phyloP scores from a whole-genome alignment of 2,329 filamentous ascomycete genomes.

The Apiospora pterosperma region DNA sequence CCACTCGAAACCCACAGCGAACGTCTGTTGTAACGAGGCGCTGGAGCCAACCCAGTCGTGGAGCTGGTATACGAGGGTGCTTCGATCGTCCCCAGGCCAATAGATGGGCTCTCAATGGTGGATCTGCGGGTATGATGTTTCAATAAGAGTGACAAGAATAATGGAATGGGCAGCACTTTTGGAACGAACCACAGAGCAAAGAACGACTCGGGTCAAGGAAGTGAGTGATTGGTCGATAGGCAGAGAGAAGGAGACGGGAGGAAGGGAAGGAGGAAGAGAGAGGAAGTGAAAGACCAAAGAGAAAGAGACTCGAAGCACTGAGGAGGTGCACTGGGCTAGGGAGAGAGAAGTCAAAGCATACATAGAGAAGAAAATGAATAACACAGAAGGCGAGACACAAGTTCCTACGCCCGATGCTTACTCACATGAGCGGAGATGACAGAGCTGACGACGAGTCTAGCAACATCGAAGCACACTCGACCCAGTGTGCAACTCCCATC shows the following conservation, averaged over 20 bases:
- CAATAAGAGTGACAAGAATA: neutral
- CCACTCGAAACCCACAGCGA: neutral
- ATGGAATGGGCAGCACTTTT: neutral
- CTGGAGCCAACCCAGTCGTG: neutral
- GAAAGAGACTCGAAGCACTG: neutral
- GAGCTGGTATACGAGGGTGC: neutral
- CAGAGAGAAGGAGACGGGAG: neutral
- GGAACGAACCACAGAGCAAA: neutral
- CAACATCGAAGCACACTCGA: neutral
- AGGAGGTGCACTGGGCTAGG: neutral
- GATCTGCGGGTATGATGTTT: neutral
- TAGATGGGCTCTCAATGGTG: neutral
- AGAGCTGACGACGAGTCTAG: neutral
- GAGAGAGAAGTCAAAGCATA: neutral
- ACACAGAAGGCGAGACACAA: neutral
- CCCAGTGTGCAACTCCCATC: neutral
- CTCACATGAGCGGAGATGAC: neutral
- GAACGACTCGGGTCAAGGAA: neutral
- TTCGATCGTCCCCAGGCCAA: neutral
- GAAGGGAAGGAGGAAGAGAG: too few species aligned
- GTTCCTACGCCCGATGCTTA: neutral
- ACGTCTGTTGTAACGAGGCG: neutral
- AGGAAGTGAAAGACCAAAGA: neutral
- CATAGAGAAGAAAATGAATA: neutral
- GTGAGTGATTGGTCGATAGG: neutral